Evolutionary conservation across 331 rosid genomes (phyloP), one percentile per base, ranked within the genome.

Genomic region (Stylosanthes scabra): DNA sequence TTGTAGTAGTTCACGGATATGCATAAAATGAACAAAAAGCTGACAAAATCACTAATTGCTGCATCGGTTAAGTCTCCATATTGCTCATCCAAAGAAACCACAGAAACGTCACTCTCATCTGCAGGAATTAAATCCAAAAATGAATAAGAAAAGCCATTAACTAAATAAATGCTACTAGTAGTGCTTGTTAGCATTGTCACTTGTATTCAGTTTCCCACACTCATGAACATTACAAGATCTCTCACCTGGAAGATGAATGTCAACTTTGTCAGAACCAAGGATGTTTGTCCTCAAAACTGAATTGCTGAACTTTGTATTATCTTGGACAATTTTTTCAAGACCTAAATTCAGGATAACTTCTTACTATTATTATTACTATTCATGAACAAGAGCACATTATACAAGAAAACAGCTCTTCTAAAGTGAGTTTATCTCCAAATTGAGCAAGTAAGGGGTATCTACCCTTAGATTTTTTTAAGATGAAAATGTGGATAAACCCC

Each of bases 241-340:
- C 78, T 20, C 72, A 91, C 97, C 91, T 69, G 84, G 75, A 73
- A 91, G 84, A 50, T 82, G 91, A 84, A 95, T 84, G 77, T 86
- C 87, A 66, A 89, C 87, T 70, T 70, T 83, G 54, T 88, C 85
- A 52, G 86, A 80, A 62, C 81, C 84, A 65, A 79, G 55, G 59
- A 66, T 47, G 68, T 84, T 66, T 72, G 73, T 66, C 64, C 86
- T 78, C 58, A 64, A 65, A 59, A 74, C 74, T 57, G 89, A 86
- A 63, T 58, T 77, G 76, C 90, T 63, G 63, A 85, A 81, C 73
- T 78, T 60, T 75, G 76, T 75, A 73, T 81, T 81, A 62, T 77
- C 83, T 45, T 88, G 89, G 77, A 70, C 73, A 73, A 68, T 29
- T 64, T 75, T 83, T 42, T 80, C 64, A 68, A 83, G 78, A 80